These are phyloP conservation scores for Barnettozyma botsteinii DNA, from an alignment of 805 yeast species.

Conservation along the genomic window DNA sequence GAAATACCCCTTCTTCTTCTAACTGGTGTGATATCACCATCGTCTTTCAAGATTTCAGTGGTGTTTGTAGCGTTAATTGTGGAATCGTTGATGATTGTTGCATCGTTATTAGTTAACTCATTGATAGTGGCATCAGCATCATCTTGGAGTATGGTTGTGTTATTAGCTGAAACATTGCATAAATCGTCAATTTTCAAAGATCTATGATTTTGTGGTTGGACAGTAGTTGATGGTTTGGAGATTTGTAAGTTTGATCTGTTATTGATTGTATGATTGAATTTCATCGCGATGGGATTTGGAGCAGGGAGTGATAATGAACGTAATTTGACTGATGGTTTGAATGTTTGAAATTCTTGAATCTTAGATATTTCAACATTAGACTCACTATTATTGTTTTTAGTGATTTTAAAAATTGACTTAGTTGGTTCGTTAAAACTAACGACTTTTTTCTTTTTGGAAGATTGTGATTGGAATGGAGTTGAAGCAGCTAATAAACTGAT, in stretches of 20 bases:
- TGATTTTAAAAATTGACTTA: background rate
- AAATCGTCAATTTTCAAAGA: conserved; percentile 17
- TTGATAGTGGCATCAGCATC: conserved; percentile 6
- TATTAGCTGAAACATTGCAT: conserved; percentile 6
- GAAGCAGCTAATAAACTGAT: conserved; percentile 33
- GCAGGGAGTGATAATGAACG: conserved; percentile 1
- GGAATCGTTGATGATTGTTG: conserved; percentile 1
- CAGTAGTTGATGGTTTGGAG: conserved; percentile 1
- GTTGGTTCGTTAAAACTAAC: conserved; percentile 13
- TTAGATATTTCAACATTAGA: background rate
- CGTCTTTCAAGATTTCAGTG: conserved; percentile 21
- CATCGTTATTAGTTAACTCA: no score
- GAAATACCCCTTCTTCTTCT: conserved; percentile 1
- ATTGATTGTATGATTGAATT: background rate
- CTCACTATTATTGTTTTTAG: background rate
- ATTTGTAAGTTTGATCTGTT: background rate
- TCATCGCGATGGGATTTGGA: background rate
- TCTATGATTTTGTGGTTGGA: conserved; percentile 2
- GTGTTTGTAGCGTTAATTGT: conserved; percentile 11
- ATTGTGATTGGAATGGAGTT: conserved; percentile 20
- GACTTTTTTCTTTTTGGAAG: conserved; percentile 16
- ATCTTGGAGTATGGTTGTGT: conserved; percentile 7
- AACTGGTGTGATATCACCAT: conserved; percentile 15
- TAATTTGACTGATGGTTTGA: conserved; percentile 1
- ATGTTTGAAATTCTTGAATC: conserved; percentile 6